phyloP scores from a whole-genome alignment of 306 rosid genomes.

The Prunus mume region DNA sequence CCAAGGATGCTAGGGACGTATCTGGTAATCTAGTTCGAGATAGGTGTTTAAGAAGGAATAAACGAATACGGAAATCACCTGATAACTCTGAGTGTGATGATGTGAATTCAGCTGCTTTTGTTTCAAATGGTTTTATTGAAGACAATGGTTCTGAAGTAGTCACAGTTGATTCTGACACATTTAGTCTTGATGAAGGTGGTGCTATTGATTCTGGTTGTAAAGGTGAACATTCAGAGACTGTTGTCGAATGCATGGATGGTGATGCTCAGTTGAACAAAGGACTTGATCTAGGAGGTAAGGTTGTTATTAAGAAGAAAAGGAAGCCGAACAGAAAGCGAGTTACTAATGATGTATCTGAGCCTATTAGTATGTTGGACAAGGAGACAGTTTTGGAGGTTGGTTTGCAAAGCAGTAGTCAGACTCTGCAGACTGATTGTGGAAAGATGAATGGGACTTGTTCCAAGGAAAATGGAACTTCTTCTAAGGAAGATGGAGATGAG shows the following conservation, averaged over 20 bases:
- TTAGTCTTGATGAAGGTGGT: conserved; percentile 72
- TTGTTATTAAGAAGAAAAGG: conserved; percentile 75
- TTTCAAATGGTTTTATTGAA: conserved; percentile 63
- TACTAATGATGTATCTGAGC: conserved; percentile 45
- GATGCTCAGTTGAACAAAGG: conserved; percentile 56
- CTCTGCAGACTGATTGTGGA: conserved; percentile 43
- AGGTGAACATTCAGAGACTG: conserved; percentile 49
- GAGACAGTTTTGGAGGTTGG: conserved; percentile 37
- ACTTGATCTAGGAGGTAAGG: conserved; percentile 61
- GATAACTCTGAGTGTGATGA: conserved; percentile 59
- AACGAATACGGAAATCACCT: conserved; percentile 51
- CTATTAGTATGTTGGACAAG: conserved; percentile 39
- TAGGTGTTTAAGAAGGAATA: conserved; percentile 46
- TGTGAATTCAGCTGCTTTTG: conserved; percentile 51
- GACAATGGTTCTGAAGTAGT: conserved; percentile 66
- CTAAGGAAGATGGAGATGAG: conserved; percentile 86
- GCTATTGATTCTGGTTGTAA: conserved; percentile 66
- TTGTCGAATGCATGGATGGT: conserved; percentile 53
- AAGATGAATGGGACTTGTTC: conserved; percentile 41
- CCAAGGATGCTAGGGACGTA: conserved; percentile 30
- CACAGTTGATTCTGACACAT: conserved; percentile 68
- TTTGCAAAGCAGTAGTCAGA: conserved; percentile 42
- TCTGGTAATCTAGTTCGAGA: conserved; percentile 40
- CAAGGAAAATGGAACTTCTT: conserved; percentile 53
- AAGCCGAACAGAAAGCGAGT: conserved; percentile 74